Evolutionary conservation across 345 rosid species (phyloP), one percentile per base, ranked within the genome.

Genomic region (Nasturtium officinale): DNA sequence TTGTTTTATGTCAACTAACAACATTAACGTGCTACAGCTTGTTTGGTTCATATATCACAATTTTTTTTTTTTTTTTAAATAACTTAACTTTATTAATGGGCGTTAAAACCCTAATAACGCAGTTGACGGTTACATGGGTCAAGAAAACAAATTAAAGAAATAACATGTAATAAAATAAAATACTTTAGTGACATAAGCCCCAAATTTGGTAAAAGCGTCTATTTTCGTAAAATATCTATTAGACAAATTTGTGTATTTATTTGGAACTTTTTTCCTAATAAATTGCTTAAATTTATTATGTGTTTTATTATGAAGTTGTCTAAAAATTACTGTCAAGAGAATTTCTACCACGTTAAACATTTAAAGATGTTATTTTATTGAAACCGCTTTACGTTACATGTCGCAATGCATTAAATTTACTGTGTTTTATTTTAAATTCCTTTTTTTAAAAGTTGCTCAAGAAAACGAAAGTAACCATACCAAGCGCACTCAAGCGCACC

Each of bases 401-500:
- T 30, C 13, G 23, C 17, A 67, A 16, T 46, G 48, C 50, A 29
- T 30, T 17, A 55, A 42, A 0, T 15, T 35, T 26, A 55, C 73
- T 54, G 21, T 43, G 12, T 16, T 28, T 35, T 8, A 15, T 13
- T 2, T 42, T 0, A n/a, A 15, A 7, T n/a, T n/a, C n/a, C n/a
- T n/a, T n/a, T 38, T 38, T 52, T 2, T 9, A 9, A 2, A 29
- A 29, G 15, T 53, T 45, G 35, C 18, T 32, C 1, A 15, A 55
- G 4, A 32, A 45, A 47, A 17, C 23, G 17, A 46, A 46, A 65
- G 59, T 45, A 55, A 62, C 50, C 37, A 64, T 54, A 30, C 23
- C 65, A 65, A 65, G 30, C 18, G 16, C 64, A 63, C 43, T 43
- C 63, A 53, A 38, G 43, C 65, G 60, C 71, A 65, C 65, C 29